Conservation (phyloP, 1,284 basidiomycete species). For the Cutaneotrichosporon sp. region DNA sequence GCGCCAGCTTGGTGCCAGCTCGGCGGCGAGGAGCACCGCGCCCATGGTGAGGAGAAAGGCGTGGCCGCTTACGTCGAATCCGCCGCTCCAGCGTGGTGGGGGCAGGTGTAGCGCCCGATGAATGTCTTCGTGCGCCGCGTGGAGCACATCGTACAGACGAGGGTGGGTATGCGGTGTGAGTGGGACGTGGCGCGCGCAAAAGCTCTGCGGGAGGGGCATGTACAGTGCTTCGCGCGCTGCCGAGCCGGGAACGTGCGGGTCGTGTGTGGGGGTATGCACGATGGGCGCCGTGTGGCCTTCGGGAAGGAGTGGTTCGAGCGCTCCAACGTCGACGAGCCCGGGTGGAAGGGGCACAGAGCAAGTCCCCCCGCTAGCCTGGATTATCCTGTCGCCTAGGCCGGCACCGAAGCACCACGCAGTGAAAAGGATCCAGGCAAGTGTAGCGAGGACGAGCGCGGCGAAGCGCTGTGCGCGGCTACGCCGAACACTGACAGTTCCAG, state of each 20-base stretch:
- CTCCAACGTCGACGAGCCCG: conserved; percentile 13
- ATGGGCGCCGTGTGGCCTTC: conserved; percentile 49
- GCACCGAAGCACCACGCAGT: conserved; percentile 91
- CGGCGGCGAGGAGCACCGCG: conserved; percentile 72
- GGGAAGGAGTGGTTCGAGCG: conserved; percentile 12
- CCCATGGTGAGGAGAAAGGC: conserved; percentile 84
- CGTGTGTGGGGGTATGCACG: neutral
- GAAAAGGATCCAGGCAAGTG: conserved; percentile 67
- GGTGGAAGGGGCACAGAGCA: conserved; percentile 64
- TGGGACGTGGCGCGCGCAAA: conserved; percentile 56
- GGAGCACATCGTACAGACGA: conserved; percentile 55
- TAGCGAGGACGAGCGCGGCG: conserved; percentile 60
- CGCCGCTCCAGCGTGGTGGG: conserved; percentile 57
- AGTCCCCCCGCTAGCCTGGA: conserved; percentile 69
- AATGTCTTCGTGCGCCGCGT: conserved; percentile 3
- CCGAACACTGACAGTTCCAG: conserved; percentile 9
- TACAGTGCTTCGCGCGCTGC: conserved; percentile 11
- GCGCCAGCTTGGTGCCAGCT: conserved; percentile 53
- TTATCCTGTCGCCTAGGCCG: conserved; percentile 68
- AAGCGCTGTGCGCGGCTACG: conserved; percentile 51
- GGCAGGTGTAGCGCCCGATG: conserved; percentile 12
- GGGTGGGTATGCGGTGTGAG: conserved; percentile 63
- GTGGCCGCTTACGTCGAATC: conserved; percentile 93
- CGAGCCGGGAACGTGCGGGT: neutral
- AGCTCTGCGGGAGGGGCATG: conserved; percentile 41